Percentiles rank a stretch among this genome's conserved stretches.
Evolutionary conservation across 257 asterid species (phyloP).

Genomic region (Scutellaria galericulata): DNA sequence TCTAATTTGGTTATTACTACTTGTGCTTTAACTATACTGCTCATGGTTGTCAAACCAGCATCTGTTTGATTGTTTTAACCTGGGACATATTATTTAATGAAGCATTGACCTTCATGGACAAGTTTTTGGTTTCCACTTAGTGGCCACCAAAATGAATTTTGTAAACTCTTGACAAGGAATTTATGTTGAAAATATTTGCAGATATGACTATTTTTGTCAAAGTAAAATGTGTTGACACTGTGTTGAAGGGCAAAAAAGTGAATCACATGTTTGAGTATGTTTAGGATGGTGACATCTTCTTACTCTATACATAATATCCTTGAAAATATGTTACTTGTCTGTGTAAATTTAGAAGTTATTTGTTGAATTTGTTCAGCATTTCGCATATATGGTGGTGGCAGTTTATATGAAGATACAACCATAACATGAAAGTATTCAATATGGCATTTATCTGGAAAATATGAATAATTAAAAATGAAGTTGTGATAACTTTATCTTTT

Average conservation of each 20-base stretch:
- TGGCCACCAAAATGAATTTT: constrained; percentile 15
- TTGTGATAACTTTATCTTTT: neutral
- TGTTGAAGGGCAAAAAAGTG: constrained; percentile 1
- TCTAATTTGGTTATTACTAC: constrained; percentile 18
- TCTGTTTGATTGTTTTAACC: neutral
- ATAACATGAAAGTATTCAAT: neutral
- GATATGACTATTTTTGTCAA: constrained; percentile 7
- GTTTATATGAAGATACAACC: constrained; percentile 1
- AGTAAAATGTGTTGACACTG: constrained; percentile 2
- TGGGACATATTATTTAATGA: neutral
- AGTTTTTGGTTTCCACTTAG: constrained; percentile 6
- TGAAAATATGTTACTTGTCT: neutral
- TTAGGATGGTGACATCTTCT: constrained; percentile 5
- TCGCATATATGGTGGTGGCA: neutral
- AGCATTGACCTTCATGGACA: constrained; percentile 17
- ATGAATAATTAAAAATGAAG: neutral
- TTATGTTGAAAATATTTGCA: constrained; percentile 17
- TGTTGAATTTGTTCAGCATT: constrained; percentile 4
- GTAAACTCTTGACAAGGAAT: constrained; percentile 9
- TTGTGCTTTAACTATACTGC: constrained; percentile 24
- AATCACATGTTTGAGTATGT: constrained; percentile 4
- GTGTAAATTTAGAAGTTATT: neutral
- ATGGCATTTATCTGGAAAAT: constrained; percentile 12
- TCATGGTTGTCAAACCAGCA: neutral
- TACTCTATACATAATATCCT: constrained; percentile 11